phyloP scores from a whole-genome alignment of 2,329 filamentous ascomycete genomes.

The Xylaria multiplex region DNA sequence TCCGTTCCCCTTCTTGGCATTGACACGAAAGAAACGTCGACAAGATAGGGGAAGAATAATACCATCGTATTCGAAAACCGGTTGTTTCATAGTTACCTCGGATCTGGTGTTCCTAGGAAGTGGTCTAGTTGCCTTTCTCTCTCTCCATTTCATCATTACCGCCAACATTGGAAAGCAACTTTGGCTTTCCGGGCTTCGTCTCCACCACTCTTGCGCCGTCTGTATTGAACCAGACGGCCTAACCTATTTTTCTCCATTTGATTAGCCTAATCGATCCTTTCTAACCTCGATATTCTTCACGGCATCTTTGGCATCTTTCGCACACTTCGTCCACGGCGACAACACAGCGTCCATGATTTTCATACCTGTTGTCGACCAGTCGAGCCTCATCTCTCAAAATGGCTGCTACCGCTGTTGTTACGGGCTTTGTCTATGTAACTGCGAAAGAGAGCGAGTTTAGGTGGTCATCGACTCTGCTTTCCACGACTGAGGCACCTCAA shows the following conservation, averaged over 20 bases:
- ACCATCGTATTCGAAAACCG: slow-evolving; percentile 2
- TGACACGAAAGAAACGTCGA: slow-evolving; percentile 7
- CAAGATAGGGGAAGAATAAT: slow-evolving; percentile 13
- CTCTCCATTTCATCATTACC: slow-evolving; percentile 5
- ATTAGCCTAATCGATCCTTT: slow-evolving; percentile 16
- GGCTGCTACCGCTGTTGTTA: slow-evolving; percentile 62
- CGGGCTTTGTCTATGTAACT: slow-evolving; percentile 54
- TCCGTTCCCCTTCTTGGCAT: slow-evolving; percentile 18
- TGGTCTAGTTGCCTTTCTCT: slow-evolving; percentile 2
- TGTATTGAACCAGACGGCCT: slow-evolving; percentile 8
- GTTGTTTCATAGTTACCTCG: slow-evolving; percentile 1
- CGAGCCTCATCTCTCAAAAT: slow-evolving; percentile 62
- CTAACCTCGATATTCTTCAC: slow-evolving; percentile 19
- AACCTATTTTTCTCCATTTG: slow-evolving; percentile 10
- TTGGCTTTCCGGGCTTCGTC: background rate
- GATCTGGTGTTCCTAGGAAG: slow-evolving; percentile 4
- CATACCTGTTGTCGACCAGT: slow-evolving; percentile 54
- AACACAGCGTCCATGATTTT: slow-evolving; percentile 63
- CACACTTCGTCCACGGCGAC: slow-evolving; percentile 40
- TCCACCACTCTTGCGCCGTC: slow-evolving; percentile 13
- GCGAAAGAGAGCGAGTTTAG: slow-evolving; percentile 56
- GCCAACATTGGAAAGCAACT: background rate
- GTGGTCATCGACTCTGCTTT: slow-evolving; percentile 50
- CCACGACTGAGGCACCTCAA: slow-evolving; percentile 46
- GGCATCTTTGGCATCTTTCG: slow-evolving; percentile 36